phyloP scores from a whole-genome alignment of 2,329 filamentous ascomycete genomes.

The Talaromyces islandicus region DNA sequence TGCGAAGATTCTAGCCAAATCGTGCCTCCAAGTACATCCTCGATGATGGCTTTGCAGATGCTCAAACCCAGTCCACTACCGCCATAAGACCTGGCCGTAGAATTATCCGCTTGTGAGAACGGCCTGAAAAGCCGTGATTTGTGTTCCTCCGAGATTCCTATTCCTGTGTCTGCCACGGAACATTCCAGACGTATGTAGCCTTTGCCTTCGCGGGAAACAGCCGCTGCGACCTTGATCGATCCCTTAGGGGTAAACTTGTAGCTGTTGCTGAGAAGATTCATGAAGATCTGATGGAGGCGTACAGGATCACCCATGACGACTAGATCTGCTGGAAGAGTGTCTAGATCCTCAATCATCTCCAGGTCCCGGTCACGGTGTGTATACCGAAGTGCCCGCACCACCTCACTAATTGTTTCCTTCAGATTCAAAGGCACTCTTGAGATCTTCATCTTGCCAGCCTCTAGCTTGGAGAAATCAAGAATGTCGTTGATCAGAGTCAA shows the following conservation, averaged over 20 bases:
- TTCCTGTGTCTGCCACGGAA: constrained; percentile 83
- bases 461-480: constrained; percentile 79
- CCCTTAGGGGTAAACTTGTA: constrained; percentile 90
- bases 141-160: constrained; percentile 73
- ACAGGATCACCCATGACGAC: constrained; percentile 82
- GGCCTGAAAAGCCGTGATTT: constrained; percentile 83
- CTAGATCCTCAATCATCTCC: constrained; percentile 60
- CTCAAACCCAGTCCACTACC: constrained; percentile 86
- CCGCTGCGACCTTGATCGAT: constrained; percentile 75
- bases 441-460: constrained; percentile 80
- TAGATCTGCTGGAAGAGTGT: constrained; percentile 49
- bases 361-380: constrained; percentile 57
- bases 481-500: constrained; percentile 89
- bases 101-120: constrained; percentile 87
- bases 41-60: constrained; percentile 91
- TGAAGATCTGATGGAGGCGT: constrained; percentile 69
- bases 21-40: constrained; percentile 82
- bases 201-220: constrained; percentile 63
- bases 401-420: constrained; percentile 59
- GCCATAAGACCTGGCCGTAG: constrained; percentile 83
- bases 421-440: constrained; percentile 80
- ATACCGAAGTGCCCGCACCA: constrained; percentile 57
- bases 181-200: constrained; percentile 71
- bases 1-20: constrained; percentile 77
- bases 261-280: constrained; percentile 84